phyloP scores from a whole-genome alignment of 1,139 yeast genomes.

The Yamadazyma trypodendri region DNA sequence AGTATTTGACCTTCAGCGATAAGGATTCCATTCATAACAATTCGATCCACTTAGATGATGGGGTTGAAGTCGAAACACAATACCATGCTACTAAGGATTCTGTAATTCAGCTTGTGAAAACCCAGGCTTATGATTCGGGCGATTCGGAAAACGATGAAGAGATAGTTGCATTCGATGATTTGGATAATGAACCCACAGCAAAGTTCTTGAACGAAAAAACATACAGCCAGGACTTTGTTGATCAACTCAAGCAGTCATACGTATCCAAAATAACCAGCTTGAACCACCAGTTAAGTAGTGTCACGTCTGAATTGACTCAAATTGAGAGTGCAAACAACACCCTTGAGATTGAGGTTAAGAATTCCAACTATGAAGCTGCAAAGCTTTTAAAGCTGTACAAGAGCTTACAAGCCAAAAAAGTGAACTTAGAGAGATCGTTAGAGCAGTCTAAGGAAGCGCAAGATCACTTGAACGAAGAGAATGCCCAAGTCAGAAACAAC shows the following conservation, averaged over 20 bases:
- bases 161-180: neutral
- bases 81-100: neutral
- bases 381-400: constrained; percentile 5
- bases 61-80: constrained; percentile 4
- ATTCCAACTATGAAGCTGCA: constrained; percentile 6
- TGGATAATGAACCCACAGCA: constrained; percentile 10
- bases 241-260: constrained; percentile 4
- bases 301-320: constrained; percentile 3
- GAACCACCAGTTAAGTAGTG: constrained; percentile 1
- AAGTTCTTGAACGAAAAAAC: constrained; percentile 7
- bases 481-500: neutral
- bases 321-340: constrained; percentile 2
- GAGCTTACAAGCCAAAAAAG: constrained; percentile 1
- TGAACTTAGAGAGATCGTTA: neutral
- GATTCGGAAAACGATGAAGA: constrained; percentile 1
- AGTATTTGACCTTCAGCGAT: constrained; percentile 8
- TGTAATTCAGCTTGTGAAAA: neutral
- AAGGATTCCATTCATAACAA: constrained; percentile 5
- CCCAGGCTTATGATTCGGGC: constrained; percentile 2
- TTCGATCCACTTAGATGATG: constrained; percentile 2
- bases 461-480: neutral
- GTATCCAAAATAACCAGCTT: constrained; percentile 1
- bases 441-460: constrained; percentile 1
- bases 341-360: constrained; percentile 4
- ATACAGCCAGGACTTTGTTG: constrained; percentile 4